Conservation (phyloP, 2,329 filamentous ascomycete species). For the Claviceps digitariae region DNA sequence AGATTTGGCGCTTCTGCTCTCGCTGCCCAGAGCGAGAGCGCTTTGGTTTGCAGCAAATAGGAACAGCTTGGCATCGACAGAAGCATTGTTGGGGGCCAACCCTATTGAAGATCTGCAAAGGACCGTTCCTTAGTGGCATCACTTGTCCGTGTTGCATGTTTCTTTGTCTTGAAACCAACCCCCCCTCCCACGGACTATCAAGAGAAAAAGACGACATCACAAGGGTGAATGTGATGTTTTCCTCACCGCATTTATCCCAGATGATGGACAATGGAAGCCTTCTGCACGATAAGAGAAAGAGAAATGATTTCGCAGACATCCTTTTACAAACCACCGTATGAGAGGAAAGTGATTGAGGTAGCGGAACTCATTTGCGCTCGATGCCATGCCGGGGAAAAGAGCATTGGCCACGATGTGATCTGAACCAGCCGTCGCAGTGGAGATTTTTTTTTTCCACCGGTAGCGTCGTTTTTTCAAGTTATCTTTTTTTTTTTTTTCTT, state of each 20-base stretch:
- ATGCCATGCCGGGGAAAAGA: background rate
- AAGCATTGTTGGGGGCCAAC: background rate
- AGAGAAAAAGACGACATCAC: background rate
- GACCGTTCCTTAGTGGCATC: background rate
- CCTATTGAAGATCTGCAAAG: background rate
- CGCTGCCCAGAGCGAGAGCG: background rate
- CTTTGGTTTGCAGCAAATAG: background rate
- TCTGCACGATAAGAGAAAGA: background rate
- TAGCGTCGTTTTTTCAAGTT: background rate
- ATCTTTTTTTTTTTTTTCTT: background rate
- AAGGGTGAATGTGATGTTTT: background rate
- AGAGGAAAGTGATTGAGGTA: background rate
- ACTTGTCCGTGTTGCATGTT: background rate
- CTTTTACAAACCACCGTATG: background rate
- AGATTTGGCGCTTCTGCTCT: background rate
- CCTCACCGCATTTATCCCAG: background rate
- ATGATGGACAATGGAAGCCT: background rate
- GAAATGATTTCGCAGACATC: background rate
- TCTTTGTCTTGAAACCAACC: background rate
- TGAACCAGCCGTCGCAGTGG: background rate
- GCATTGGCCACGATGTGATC: background rate
- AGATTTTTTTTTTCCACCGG: background rate
- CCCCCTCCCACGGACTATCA: background rate
- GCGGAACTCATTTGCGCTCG: background rate
- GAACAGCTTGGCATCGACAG: background rate